Base-by-base conservation (phyloP, 1,284 basidiomycete species). In the Apiotrichum montevideense region DNA sequence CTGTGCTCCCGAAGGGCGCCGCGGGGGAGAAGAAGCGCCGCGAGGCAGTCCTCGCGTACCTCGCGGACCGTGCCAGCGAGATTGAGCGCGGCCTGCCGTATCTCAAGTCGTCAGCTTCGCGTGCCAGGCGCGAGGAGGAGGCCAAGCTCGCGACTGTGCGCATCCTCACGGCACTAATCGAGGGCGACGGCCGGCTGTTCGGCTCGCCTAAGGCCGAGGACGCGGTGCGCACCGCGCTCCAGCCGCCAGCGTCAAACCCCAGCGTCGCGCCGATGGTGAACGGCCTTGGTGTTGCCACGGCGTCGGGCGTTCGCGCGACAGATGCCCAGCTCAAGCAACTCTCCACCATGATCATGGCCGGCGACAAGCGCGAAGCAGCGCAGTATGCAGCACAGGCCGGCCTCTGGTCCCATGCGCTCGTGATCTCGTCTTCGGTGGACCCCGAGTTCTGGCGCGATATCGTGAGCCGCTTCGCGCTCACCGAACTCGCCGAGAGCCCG, bases 341-440 rank as follows among this genome's bases (percentile, higher is more conserved):
- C 55, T 86, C 91, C 61, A 81, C 83, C 35, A 82, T 90, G 55
- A 80, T 97, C 10, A 76, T 92, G 7, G 82, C 84, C 46, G 96
- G 96, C 13, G 86, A 97, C 64, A 87, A 90, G 56, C 83, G 84
- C 33, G 84, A 87, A 62, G 96, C 96, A 0, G 92, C 91, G 66
- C 85, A 87, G 57, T 92, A 86, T 69, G 95, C 96, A 4, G 80
- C 92, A 34, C 86, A 92, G 58, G 84, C 93, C 71, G 87, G 84
- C 65, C 78, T 98, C 62, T 99, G 94, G 93, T 86, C 91, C 1
- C 96, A 99, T 74, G 96, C 96, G 1, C 85, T 98, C 82, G 79
- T 98, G 48, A 94, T 98, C 60, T 86, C 96, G 7, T 94, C 90
- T 69, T 88, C 89, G 55, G 83, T 98, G 51, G 95, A 95, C 72